Evolutionary conservation across 2,329 filamentous ascomycete species (phyloP).

Genomic region (Cyphellophora europaea): DNA sequence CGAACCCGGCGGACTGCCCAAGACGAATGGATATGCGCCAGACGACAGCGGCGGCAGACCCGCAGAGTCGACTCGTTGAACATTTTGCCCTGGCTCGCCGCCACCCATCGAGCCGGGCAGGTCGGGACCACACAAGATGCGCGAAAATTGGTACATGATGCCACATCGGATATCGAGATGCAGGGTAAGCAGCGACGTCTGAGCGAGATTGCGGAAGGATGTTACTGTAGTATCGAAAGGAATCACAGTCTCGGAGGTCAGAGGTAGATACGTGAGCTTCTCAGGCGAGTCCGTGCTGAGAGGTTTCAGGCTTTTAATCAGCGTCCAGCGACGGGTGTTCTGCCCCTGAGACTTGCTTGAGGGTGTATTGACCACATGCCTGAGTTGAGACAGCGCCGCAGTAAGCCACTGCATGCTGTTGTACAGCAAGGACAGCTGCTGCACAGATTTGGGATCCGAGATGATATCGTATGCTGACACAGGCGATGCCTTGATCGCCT

Average conservation of each 20-base stretch:
- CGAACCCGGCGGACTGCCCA: conserved; percentile 31
- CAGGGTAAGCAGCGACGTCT: conserved; percentile 70
- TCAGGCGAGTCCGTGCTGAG: conserved; percentile 7
- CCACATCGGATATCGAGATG: conserved; percentile 84
- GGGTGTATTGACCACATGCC: conserved; percentile 71
- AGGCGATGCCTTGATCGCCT: conserved; percentile 46
- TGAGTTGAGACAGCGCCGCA: conserved; percentile 68
- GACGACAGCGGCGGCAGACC: conserved; percentile 32
- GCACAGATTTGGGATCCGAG: conserved; percentile 76
- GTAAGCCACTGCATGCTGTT: conserved; percentile 98
- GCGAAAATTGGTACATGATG: conserved; percentile 66
- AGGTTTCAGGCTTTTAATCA: conserved; percentile 54
- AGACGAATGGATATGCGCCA: conserved; percentile 32
- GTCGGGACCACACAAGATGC: conserved; percentile 49
- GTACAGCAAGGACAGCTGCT: conserved; percentile 77
- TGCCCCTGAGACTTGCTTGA: conserved; percentile 29
- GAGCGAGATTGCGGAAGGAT: conserved; percentile 72
- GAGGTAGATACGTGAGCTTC: conserved; percentile 66
- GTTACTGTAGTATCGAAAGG: conserved; percentile 80
- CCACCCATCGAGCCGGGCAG: neutral
- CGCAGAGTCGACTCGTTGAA: conserved; percentile 35
- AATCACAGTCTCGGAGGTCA: conserved; percentile 77
- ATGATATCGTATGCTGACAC: conserved; percentile 76
- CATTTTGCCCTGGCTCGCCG: conserved; percentile 10
- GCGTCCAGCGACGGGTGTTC: conserved; percentile 66